These are phyloP conservation scores for Dactylonectria macrodidyma DNA, from an alignment of 2,329 filamentous ascomycete genomes.

Conservation along the genomic window DNA sequence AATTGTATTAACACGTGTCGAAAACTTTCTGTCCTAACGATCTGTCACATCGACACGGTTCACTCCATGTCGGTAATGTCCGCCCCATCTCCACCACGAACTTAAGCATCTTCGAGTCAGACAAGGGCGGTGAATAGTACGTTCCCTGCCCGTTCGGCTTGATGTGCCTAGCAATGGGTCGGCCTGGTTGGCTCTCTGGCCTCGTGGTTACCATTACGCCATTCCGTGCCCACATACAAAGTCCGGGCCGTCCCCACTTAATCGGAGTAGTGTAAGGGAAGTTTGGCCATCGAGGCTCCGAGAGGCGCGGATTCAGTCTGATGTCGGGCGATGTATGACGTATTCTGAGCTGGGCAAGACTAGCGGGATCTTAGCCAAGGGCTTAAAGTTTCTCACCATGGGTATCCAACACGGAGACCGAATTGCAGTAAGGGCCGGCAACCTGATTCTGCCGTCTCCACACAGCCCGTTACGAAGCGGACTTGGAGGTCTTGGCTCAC, in stretches of 20 bases:
- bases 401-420: not conserved
- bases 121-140: not conserved
- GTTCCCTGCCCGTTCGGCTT: not conserved
- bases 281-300: not conserved
- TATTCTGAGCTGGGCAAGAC: not conserved
- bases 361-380: not conserved
- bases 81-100: not conserved
- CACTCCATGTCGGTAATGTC: not conserved
- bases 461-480: not conserved
- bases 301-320: not conserved
- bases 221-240: constrained; percentile 1
- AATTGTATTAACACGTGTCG: not conserved
- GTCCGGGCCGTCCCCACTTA: constrained; percentile 5
- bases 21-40: not conserved
- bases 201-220: not conserved
- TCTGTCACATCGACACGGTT: not conserved
- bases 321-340: not conserved
- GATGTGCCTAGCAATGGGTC: not conserved
- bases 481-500: not conserved
- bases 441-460: not conserved
- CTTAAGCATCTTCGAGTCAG: constrained; percentile 2
- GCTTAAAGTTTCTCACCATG: not conserved
- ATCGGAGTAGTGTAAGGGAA: not conserved
- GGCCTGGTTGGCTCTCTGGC: not conserved
- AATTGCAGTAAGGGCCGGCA: not conserved